phyloP scores from a whole-genome alignment of 2,329 filamentous ascomycete genomes.

The Didymosphaeria variabile region DNA sequence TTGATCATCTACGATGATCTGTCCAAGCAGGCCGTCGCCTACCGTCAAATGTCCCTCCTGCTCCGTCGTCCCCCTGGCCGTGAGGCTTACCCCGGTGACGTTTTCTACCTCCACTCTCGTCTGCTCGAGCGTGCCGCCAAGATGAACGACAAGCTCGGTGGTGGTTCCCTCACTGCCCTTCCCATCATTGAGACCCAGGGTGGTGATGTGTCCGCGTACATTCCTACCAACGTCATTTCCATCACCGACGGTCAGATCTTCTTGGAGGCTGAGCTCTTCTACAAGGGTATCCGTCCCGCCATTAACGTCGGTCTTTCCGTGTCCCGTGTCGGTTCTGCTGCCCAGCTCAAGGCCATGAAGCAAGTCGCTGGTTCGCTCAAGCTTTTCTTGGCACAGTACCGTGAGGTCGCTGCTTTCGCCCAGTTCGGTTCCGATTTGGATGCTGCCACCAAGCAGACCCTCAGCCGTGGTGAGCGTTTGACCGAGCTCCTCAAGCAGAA shows the following conservation, averaged over 20 bases:
- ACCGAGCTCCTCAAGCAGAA: slow-evolving; percentile 99
- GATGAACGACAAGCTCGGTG: slow-evolving; percentile 95
- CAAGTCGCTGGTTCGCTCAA: slow-evolving; percentile 99
- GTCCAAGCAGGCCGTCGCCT: slow-evolving; percentile 96
- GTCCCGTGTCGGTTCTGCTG: slow-evolving; percentile 98
- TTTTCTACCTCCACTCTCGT: slow-evolving; percentile 99
- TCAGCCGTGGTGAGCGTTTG: slow-evolving; percentile 96
- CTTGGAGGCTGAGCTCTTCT: slow-evolving; percentile 98
- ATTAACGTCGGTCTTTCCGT: slow-evolving; percentile 99
- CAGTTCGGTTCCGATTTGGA: slow-evolving; percentile 99
- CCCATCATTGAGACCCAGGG: slow-evolving; percentile 99
- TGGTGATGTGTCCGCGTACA: slow-evolving; percentile 99
- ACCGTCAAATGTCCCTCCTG: slow-evolving; percentile 98
- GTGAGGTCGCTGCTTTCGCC: slow-evolving; percentile 99
- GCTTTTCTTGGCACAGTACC: slow-evolving; percentile 99
- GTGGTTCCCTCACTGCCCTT: slow-evolving; percentile 95
- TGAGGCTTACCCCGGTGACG: slow-evolving; percentile 99
- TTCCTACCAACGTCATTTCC: slow-evolving; percentile 99
- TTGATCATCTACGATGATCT: slow-evolving; percentile 94
- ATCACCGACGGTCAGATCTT: slow-evolving; percentile 99
- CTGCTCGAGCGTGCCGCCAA: slow-evolving; percentile 99
- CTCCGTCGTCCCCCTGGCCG: slow-evolving; percentile 97
- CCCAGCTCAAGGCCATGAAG: slow-evolving; percentile 99
- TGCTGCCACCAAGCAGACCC: slow-evolving; percentile 98
- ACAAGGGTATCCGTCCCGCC: slow-evolving; percentile 99